phyloP scores from a whole-genome alignment of 2,329 filamentous ascomycete genomes.

The Aspergillus aculeatus region DNA sequence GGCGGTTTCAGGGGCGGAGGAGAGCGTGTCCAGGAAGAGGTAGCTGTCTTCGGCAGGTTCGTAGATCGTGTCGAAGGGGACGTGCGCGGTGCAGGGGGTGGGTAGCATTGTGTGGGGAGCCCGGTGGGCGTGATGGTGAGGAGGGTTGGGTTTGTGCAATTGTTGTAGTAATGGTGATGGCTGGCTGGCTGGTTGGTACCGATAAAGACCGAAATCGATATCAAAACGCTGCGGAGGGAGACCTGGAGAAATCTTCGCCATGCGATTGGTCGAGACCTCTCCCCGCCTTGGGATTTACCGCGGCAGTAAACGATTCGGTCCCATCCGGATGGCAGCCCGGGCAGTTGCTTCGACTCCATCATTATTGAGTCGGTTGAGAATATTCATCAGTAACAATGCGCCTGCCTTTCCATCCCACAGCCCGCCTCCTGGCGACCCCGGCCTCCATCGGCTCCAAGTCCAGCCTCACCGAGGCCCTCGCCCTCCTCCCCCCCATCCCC shows the following conservation, averaged over 20 bases:
- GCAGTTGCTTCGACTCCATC: no score
- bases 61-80: constrained; percentile 84
- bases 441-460: constrained; percentile 41
- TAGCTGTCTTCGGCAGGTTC: constrained; percentile 96
- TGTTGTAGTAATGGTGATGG: no score
- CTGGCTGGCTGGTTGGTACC: no score
- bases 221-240: no score
- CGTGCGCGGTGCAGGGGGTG: constrained; percentile 89
- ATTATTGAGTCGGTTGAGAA: no score
- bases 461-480: constrained; percentile 53
- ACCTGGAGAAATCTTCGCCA: no score
- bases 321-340: no score
- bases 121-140: not conserved
- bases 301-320: not conserved
- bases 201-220: not conserved
- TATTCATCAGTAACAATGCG: constrained; percentile 31
- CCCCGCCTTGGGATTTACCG: constrained; percentile 8
- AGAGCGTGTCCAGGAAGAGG: constrained; percentile 87
- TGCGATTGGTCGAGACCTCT: not conserved
- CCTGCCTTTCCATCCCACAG: constrained; percentile 24
- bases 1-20: constrained; percentile 63
- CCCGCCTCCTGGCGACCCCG: constrained; percentile 39
- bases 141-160: not conserved
- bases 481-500: constrained; percentile 80
- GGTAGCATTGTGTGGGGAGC: constrained; percentile 64